Evolutionary conservation across 1,284 basidiomycete genomes (phyloP), one percentile per base, ranked within the genome.

Genomic region (Ceratobasidium sp.): DNA sequence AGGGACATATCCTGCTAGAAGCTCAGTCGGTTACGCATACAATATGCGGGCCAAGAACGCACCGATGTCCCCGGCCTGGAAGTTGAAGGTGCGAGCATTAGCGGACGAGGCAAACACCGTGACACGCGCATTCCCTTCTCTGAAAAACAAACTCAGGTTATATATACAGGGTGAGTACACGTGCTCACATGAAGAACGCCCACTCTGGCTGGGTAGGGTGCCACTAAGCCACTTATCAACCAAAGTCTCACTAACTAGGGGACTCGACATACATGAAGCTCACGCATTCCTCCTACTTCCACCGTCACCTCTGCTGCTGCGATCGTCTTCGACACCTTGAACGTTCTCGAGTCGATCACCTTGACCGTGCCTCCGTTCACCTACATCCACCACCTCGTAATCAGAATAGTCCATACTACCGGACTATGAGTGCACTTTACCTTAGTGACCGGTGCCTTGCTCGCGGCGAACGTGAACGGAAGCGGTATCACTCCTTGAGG

Each of bases 261-360:
- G 26, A 33, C n/a, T 20, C 0, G n/a, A 64, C 48, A 9, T 5
- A 52, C 33, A n/a, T 52, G 56, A 38, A 52, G 70, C 44, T 56
- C 66, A 10, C 50, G 44, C 13, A 68, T 56, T 20, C 65, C 28
- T 7, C 48, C 65, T 15, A 3, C 6, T 17, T 17, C 48, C 42
- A 94, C 89, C 3, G 88, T 90, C 13, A 94, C 89, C 80, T 92
- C 90, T 2, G 91, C 91, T 2, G 89, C 90, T 20, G 91, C 2
- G 33, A 33, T 33, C 33, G 88, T 88, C 62, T 84, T 90, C 0
- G 91, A 88, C 26, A 89, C 84, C 9, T 84, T 84, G 84, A 93
- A 93, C n/a, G 87, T 89, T 5, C 87, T 86, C 0, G 89, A 88
- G 82, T 93, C 91, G 5, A 90, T 88, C 33, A 92, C 87, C 82